These are phyloP conservation scores for Biscogniauxia sp. DNA, from an alignment of 2,329 filamentous ascomycete species.

Conservation along the genomic window DNA sequence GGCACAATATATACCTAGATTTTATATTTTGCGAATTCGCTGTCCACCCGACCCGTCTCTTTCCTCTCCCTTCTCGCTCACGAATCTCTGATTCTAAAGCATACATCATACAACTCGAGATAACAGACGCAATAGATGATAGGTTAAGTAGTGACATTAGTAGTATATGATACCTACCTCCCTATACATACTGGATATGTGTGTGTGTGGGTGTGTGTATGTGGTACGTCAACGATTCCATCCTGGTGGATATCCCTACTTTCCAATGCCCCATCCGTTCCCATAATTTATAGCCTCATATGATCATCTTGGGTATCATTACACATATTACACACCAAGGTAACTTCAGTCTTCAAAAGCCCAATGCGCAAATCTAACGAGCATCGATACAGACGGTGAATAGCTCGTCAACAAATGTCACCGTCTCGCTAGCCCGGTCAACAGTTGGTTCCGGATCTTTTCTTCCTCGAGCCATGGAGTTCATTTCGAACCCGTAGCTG, in stretches of 20 bases:
- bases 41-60: too few species aligned
- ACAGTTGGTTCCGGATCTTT: background rate
- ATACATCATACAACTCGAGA: too few species aligned
- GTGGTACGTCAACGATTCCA: background rate
- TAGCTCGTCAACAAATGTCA: conserved; percentile 32
- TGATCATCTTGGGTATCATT: background rate
- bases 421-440: conserved; percentile 33
- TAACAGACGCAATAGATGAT: too few species aligned
- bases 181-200: background rate
- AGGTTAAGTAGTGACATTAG: too few species aligned
- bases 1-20: too few species aligned
- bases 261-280: background rate
- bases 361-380: conserved; percentile 6
- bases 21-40: too few species aligned
- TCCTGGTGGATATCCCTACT: background rate
- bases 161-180: too few species aligned
- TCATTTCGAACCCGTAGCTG: conserved; percentile 27
- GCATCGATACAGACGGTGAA: conserved; percentile 27
- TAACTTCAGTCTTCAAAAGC: background rate
- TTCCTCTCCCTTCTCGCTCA: too few species aligned
- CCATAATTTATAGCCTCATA: background rate
- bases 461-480: background rate
- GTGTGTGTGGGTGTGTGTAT: background rate
- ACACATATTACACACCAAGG: background rate
- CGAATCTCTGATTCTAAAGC: too few species aligned